Conservation (phyloP, 164 flowering plant species). For the Dillenia turbinata region DNA sequence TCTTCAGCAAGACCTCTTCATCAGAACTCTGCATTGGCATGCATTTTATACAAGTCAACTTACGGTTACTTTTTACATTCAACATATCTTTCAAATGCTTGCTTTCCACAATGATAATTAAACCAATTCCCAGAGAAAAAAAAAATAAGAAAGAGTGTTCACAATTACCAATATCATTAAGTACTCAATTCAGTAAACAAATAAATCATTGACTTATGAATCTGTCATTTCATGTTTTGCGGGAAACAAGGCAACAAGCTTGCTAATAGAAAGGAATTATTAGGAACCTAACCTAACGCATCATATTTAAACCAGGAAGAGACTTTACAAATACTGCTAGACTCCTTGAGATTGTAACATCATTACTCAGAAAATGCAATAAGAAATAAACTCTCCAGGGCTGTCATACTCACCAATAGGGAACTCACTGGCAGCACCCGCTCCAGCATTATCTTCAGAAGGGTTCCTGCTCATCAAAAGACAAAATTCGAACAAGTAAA, state of each 20-base stretch:
- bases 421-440: constrained; percentile 44
- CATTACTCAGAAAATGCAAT: background rate
- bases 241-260: background rate
- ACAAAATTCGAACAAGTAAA: background rate
- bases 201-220: no score
- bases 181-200: no score
- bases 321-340: no score
- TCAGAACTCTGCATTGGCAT: constrained; percentile 38
- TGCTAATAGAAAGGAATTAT: no score
- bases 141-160: background rate
- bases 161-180: no score
- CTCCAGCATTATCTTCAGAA: constrained; percentile 50
- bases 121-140: background rate
- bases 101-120: background rate
- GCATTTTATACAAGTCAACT: background rate
- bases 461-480: constrained; percentile 33
- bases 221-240: no score
- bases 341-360: background rate
- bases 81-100: background rate
- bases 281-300: no score
- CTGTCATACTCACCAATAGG: constrained; percentile 42
- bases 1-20: constrained; percentile 39
- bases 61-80: no score
- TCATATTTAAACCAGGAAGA: no score
- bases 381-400: background rate